Evolutionary conservation across 192 early-diverging fungal species (phyloP).

Genomic region (Geosiphon pyriformis): DNA sequence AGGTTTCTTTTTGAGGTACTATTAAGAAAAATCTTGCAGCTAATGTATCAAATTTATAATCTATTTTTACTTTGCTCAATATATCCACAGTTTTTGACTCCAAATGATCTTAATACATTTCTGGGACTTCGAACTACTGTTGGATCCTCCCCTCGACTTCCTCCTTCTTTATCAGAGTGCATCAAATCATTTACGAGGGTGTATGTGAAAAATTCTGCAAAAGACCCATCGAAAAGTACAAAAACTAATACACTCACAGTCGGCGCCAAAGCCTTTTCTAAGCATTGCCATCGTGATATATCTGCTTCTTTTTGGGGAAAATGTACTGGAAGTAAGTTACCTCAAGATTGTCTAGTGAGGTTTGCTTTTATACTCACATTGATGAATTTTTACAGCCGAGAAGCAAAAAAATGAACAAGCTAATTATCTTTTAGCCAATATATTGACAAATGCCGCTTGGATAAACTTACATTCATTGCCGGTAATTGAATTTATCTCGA

Average conservation of each 20-base stretch:
- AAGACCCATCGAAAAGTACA: not conserved
- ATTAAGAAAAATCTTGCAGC: not conserved
- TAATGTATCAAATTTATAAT: not conserved
- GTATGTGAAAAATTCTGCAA: constrained; percentile 16
- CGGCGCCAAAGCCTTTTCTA: constrained; percentile 29
- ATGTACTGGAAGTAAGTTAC: constrained; percentile 28
- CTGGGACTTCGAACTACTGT: constrained; percentile 19
- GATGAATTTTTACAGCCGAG: constrained; percentile 9
- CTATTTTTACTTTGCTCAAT: not conserved
- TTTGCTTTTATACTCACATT: too few relatives aligned
- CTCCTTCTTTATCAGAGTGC: constrained; percentile 24
- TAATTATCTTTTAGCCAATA: constrained; percentile 20
- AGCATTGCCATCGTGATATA: constrained; percentile 28
- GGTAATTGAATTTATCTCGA: not conserved
- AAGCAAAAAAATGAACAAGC: constrained; percentile 29
- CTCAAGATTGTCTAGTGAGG: too few relatives aligned
- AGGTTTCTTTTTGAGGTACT: constrained; percentile 19
- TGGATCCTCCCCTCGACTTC: constrained; percentile 13
- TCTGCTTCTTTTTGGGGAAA: constrained; percentile 24
- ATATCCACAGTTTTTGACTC: constrained; percentile 14
- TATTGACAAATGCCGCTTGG: constrained; percentile 24
- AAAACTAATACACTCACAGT: constrained; percentile 24
- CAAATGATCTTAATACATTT: constrained; percentile 21
- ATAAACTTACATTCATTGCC: constrained; percentile 29
- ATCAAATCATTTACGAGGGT: constrained; percentile 14